Evolutionary conservation across 805 yeast species (phyloP).

Genomic region (Candida dajiaensis): DNA sequence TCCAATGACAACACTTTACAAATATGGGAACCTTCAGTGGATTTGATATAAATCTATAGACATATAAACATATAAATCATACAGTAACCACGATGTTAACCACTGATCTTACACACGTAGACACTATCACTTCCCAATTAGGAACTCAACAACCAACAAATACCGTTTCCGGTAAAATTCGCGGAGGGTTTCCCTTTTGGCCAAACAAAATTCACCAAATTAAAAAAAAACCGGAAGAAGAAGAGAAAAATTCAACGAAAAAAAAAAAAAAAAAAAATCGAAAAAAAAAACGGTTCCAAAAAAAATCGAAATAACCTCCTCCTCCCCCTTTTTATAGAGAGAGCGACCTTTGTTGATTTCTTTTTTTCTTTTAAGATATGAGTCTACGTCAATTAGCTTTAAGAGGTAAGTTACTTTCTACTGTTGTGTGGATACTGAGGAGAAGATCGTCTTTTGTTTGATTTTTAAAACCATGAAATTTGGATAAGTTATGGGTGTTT

Average conservation of each 20-base stretch:
- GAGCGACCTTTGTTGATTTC: too few species aligned
- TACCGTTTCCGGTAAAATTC: not conserved
- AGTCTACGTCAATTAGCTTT: constrained; percentile 26
- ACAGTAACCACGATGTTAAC: too few species aligned
- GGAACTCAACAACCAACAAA: not conserved
- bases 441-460: not conserved
- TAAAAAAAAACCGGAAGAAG: not conserved
- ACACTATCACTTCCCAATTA: not conserved
- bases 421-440: not conserved
- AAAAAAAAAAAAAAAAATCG: not conserved
- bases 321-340: too few species aligned
- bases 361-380: too few species aligned
- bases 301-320: too few species aligned
- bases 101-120: not conserved
- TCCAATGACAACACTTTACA: constrained; percentile 86
- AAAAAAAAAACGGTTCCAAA: not conserved
- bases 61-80: too few species aligned
- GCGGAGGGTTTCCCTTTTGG: not conserved
- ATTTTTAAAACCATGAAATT: not conserved
- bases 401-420: constrained; percentile 22
- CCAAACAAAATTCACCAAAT: not conserved
- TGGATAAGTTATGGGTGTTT: not conserved
- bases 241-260: not conserved
- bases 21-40: constrained; percentile 49
- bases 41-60: not conserved